A percentile compares a stretch with the other conserved stretches of the same genome.
Evolutionary conservation across 1,284 basidiomycete genomes (phyloP).

Genomic region (Trametes polyzona): DNA sequence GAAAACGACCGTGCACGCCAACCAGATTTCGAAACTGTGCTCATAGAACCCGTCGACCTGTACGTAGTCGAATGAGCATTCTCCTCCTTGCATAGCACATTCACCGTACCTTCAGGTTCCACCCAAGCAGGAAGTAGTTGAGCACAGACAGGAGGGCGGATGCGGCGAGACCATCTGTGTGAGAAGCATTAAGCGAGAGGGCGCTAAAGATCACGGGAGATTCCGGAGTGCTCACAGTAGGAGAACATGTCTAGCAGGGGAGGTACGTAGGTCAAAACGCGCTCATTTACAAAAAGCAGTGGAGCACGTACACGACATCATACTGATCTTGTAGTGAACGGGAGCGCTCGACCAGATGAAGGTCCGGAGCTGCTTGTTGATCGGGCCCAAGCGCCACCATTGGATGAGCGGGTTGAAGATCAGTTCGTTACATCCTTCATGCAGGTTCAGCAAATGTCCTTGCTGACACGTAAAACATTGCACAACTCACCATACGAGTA

Average conservation of each 20-base stretch:
- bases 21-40: slow-evolving; percentile 76
- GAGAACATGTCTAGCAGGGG: slow-evolving; percentile 78
- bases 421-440: slow-evolving; percentile 64
- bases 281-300: slow-evolving; percentile 4
- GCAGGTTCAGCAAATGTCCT: background rate
- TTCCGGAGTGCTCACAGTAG: slow-evolving; percentile 54
- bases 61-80: background rate
- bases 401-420: slow-evolving; percentile 76
- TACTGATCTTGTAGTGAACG: slow-evolving; percentile 82
- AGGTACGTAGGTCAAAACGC: background rate
- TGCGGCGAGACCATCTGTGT: slow-evolving; percentile 76
- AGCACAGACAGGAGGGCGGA: slow-evolving; percentile 66
- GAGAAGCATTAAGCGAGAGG: background rate
- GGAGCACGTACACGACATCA: slow-evolving; percentile 72
- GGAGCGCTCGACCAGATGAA: slow-evolving; percentile 81
- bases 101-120: slow-evolving; percentile 46
- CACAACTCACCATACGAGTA: slow-evolving; percentile 73
- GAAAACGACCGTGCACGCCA: slow-evolving; percentile 82
- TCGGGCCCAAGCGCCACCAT: slow-evolving; percentile 77
- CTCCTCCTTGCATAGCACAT: background rate
- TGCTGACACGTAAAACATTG: background rate
- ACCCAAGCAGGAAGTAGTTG: slow-evolving; percentile 78
- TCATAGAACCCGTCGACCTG: slow-evolving; percentile 65
- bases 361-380: slow-evolving; percentile 74
- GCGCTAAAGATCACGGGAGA: slow-evolving; percentile 28